phyloP scores from a whole-genome alignment of 2,329 filamentous ascomycete genomes.

The Pyrenochaeta sp. region DNA sequence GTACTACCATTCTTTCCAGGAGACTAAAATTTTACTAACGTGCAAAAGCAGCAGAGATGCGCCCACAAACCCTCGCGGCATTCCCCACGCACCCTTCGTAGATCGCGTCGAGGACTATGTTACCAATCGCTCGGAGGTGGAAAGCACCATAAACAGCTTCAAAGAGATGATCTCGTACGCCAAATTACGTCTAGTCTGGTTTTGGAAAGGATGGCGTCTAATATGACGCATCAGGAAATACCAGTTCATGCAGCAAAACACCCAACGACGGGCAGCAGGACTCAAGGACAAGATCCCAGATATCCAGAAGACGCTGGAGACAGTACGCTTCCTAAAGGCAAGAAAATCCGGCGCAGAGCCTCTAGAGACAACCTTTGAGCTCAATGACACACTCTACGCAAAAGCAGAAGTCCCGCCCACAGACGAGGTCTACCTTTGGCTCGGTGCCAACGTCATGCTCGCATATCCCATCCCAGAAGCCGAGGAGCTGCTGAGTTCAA shows the following conservation, averaged over 20 bases:
- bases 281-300: slow-evolving; percentile 96
- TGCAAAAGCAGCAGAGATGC: slow-evolving; percentile 50
- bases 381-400: slow-evolving; percentile 94
- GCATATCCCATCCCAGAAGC: slow-evolving; percentile 92
- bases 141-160: slow-evolving; percentile 81
- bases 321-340: slow-evolving; percentile 82
- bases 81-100: slow-evolving; percentile 74
- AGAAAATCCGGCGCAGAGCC: slow-evolving; percentile 74
- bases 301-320: slow-evolving; percentile 94
- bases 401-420: slow-evolving; percentile 83
- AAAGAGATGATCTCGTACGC: slow-evolving; percentile 91
- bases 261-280: slow-evolving; percentile 80
- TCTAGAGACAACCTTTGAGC: slow-evolving; percentile 91
- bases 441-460: slow-evolving; percentile 99
- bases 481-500: slow-evolving; percentile 77
- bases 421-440: slow-evolving; percentile 94
- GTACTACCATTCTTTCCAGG: background rate
- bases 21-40: slow-evolving; percentile 12
- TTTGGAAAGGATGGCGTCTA: slow-evolving; percentile 7
- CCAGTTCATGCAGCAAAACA: slow-evolving; percentile 98
- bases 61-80: slow-evolving; percentile 80
- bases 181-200: background rate
- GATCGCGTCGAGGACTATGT: slow-evolving; percentile 91
- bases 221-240: slow-evolving; percentile 76
- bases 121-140: slow-evolving; percentile 78